Evolutionary conservation across 768 basidiomycete species (phyloP).

Genomic region (Daedalea quercina): DNA sequence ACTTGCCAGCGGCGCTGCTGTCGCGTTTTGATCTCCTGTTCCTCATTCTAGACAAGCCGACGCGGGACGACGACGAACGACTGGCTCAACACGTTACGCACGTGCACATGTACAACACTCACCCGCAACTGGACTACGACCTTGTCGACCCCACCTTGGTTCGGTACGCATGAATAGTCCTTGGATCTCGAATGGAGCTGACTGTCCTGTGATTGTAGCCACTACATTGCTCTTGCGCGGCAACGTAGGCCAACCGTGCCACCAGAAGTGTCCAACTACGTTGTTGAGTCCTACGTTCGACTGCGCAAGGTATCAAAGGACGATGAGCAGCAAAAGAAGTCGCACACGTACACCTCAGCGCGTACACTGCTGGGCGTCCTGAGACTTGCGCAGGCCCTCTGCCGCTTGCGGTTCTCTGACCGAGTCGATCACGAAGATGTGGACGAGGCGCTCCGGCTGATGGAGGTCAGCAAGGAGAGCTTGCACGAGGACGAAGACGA

Average conservation of each 20-base stretch:
- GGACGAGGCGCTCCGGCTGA: slow-evolving; percentile 92
- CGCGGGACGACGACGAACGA: slow-evolving; percentile 91
- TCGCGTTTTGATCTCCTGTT: slow-evolving; percentile 97
- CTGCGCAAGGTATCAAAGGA: slow-evolving; percentile 91
- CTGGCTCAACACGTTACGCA: slow-evolving; percentile 96
- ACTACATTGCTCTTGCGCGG: slow-evolving; percentile 92
- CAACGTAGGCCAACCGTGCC: slow-evolving; percentile 88
- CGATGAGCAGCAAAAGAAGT: slow-evolving; percentile 81
- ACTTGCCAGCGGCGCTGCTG: slow-evolving; percentile 91
- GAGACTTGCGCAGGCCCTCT: slow-evolving; percentile 90
- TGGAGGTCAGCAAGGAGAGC: slow-evolving; percentile 95
- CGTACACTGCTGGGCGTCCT: slow-evolving; percentile 93
- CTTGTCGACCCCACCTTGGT: slow-evolving; percentile 82
- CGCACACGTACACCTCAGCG: slow-evolving; percentile 92
- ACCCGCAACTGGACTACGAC: slow-evolving; percentile 81
- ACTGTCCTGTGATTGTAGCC: slow-evolving; percentile 37
- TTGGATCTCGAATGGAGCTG: neutral
- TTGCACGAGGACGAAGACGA: slow-evolving; percentile 74
- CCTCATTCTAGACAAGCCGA: slow-evolving; percentile 94
- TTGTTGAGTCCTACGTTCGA: slow-evolving; percentile 93
- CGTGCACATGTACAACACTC: slow-evolving; percentile 93
- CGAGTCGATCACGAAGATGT: slow-evolving; percentile 82
- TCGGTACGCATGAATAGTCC: slow-evolving; percentile 47
- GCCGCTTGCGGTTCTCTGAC: slow-evolving; percentile 81
- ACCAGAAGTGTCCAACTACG: slow-evolving; percentile 79